These are phyloP conservation scores for Saccharomycopsis hybrid DNA, from an alignment of 1,139 yeast genomes.

Conservation along the genomic window DNA sequence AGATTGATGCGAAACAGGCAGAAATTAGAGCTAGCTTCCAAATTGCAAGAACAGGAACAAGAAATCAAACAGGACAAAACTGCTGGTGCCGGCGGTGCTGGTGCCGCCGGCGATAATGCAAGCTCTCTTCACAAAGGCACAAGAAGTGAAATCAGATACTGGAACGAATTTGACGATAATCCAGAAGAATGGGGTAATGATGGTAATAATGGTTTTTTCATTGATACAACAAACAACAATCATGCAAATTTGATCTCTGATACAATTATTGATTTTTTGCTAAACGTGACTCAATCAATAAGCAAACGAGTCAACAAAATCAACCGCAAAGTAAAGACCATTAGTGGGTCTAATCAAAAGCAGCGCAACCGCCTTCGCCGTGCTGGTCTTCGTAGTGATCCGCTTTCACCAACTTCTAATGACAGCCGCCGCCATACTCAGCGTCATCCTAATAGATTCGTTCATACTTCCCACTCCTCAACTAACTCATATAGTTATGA, in stretches of 20 bases:
- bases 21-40: conserved; percentile 9
- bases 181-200: conserved; percentile 16
- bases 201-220: conserved; percentile 12
- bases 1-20: conserved; percentile 8
- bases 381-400: background rate
- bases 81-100: too few relatives aligned
- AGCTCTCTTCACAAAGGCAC: too few relatives aligned
- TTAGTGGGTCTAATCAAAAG: background rate
- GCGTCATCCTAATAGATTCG: too few relatives aligned
- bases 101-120: background rate
- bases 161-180: conserved; percentile 22
- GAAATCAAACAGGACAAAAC: background rate
- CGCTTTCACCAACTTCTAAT: background rate
- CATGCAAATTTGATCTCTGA: conserved; percentile 11
- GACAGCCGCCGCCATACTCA: background rate
- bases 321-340: background rate
- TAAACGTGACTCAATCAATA: conserved; percentile 5
- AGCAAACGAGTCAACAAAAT: background rate
- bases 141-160: conserved; percentile 12
- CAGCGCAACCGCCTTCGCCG: background rate
- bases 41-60: conserved; percentile 12
- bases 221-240: conserved; percentile 2
- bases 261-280: conserved; percentile 9
- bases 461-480: background rate
- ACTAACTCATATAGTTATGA: conserved; percentile 3